phyloP scores from a whole-genome alignment of 2,329 filamentous ascomycete genomes.

The Verticillium zaregamsianum region DNA sequence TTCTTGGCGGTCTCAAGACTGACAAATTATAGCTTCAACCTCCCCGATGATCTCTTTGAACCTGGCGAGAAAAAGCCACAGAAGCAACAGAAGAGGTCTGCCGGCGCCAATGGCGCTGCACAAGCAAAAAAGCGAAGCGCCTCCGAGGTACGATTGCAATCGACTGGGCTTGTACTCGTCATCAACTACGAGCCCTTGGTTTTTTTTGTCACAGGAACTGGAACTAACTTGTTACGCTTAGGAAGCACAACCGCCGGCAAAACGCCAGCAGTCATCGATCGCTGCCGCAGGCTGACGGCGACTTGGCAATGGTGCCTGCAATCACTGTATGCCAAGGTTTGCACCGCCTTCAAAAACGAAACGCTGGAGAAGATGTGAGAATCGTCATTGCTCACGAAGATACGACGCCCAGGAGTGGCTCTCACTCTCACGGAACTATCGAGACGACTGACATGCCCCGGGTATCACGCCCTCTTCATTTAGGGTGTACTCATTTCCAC shows the following conservation, averaged over 20 bases:
- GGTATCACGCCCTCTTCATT: background rate
- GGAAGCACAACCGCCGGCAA: constrained; percentile 34
- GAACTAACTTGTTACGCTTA: constrained; percentile 9
- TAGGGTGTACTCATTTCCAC: background rate
- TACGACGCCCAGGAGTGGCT: background rate
- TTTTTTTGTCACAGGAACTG: background rate
- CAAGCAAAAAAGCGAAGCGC: constrained; percentile 45
- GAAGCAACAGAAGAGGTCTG: constrained; percentile 32
- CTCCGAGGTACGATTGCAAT: constrained; percentile 32
- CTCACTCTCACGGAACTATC: background rate
- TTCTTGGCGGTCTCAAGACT: background rate
- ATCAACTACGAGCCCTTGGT: background rate
- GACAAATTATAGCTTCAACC: constrained; percentile 61
- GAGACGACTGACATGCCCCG: background rate
- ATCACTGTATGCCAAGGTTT: background rate
- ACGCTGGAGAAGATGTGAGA: background rate
- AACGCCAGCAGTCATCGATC: constrained; percentile 37
- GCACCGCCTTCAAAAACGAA: background rate
- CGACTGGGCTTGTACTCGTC: too few species aligned
- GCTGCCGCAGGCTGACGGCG: constrained; percentile 30
- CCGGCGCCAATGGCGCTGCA: constrained; percentile 30
- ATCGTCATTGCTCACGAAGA: background rate
- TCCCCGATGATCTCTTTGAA: constrained; percentile 87
- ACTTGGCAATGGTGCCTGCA: background rate
- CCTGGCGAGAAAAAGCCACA: constrained; percentile 71